Percentiles rank a stretch among this genome's conserved stretches.
These are phyloP conservation scores for Hyphopichia buzzinii DNA, from an alignment of 1,139 yeast species.

Conservation along the genomic window DNA sequence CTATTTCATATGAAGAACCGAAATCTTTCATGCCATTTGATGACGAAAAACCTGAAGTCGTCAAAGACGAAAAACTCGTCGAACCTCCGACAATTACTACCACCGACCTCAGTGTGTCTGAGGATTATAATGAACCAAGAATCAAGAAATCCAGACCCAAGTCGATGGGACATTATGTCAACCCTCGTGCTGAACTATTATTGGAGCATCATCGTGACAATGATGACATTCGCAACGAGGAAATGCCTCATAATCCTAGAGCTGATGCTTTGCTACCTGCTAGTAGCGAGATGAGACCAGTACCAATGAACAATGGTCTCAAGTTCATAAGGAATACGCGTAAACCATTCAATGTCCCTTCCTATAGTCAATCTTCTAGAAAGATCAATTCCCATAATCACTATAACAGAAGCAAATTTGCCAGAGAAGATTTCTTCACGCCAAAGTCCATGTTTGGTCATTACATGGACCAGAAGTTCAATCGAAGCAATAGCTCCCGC, in stretches of 20 bases:
- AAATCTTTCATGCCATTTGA: not conserved
- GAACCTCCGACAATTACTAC: slow-evolving; percentile 10
- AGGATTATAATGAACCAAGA: not conserved
- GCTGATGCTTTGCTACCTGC: slow-evolving; percentile 47
- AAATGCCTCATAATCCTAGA: slow-evolving; percentile 41
- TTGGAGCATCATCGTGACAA: not conserved
- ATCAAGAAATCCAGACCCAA: slow-evolving; percentile 2
- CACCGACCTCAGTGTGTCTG: slow-evolving; percentile 4
- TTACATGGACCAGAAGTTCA: slow-evolving; percentile 53
- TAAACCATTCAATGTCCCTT: slow-evolving; percentile 64
- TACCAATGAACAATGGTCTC: slow-evolving; percentile 34
- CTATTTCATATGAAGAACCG: not conserved
- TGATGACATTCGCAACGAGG: not conserved
- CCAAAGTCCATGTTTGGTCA: slow-evolving; percentile 73
- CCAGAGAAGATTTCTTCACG: slow-evolving; percentile 71
- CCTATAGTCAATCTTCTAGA: slow-evolving; percentile 38
- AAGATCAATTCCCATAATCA: slow-evolving; percentile 18
- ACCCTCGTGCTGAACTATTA: slow-evolving; percentile 1
- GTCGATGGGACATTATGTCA: not conserved
- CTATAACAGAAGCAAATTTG: slow-evolving; percentile 32
- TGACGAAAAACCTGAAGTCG: slow-evolving; percentile 2
- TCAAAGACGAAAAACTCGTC: not conserved
- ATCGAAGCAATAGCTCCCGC: slow-evolving; percentile 6
- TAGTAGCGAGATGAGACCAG: slow-evolving; percentile 41
- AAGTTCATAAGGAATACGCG: slow-evolving; percentile 50